Evolutionary conservation across 352 stramenopile genomes (phyloP).

Genomic region (Phytophthora ramorum): DNA sequence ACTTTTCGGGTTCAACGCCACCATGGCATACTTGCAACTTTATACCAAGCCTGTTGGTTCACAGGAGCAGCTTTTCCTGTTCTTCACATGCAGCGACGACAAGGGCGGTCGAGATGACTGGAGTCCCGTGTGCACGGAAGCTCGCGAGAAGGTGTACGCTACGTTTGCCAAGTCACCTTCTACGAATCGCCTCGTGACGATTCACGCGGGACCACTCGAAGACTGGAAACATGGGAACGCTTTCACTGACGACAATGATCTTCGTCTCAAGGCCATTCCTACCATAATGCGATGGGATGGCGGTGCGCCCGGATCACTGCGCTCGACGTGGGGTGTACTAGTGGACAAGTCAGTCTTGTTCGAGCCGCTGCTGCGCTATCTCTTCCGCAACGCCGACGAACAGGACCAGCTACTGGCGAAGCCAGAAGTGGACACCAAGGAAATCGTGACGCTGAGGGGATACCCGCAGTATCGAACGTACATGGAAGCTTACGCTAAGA

Average conservation of each 20-base stretch:
- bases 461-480: constrained; percentile 50
- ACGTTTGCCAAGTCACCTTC: constrained; percentile 62
- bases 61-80: constrained; percentile 64
- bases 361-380: constrained; percentile 64
- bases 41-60: constrained; percentile 36
- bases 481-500: constrained; percentile 40
- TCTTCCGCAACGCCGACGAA: constrained; percentile 67
- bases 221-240: constrained; percentile 63
- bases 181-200: constrained; percentile 64
- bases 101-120: constrained; percentile 55
- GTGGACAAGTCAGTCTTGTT: constrained; percentile 57
- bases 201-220: constrained; percentile 56
- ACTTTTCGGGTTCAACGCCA: constrained; percentile 59
- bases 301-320: constrained; percentile 32
- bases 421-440: constrained; percentile 53
- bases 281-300: constrained; percentile 71
- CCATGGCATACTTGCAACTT: constrained; percentile 51
- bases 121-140: constrained; percentile 50
- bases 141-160: constrained; percentile 58
- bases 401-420: constrained; percentile 47
- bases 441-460: constrained; percentile 57
- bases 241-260: constrained; percentile 63
- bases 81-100: constrained; percentile 71
- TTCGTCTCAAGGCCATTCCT: constrained; percentile 70
- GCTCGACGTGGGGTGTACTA: constrained; percentile 64